Percentiles rank a stretch among this genome's conserved stretches.
phyloP scores from a whole-genome alignment of 352 stramenopile species.

The Pythium apleroticum region DNA sequence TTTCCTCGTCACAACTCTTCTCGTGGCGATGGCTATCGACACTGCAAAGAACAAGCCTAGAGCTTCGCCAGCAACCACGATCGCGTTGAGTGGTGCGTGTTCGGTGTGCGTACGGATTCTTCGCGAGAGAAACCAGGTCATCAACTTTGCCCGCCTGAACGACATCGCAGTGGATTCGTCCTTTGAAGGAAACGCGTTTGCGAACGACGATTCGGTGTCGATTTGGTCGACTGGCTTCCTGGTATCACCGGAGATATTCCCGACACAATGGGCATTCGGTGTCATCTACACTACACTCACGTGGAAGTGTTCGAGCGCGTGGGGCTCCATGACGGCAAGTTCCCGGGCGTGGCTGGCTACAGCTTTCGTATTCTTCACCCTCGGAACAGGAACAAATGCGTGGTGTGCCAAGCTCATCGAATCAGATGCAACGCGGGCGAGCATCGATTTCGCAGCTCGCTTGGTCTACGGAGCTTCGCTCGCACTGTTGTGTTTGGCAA shows the following conservation, averaged over 20 bases:
- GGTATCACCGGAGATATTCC: constrained; percentile 30
- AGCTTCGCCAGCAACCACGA: neutral
- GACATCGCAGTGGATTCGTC: constrained; percentile 44
- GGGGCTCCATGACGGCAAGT: neutral
- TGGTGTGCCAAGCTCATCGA: constrained; percentile 18
- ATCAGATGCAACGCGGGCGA: neutral
- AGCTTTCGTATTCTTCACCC: constrained; percentile 24
- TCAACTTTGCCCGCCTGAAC: constrained; percentile 87
- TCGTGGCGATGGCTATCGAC: constrained; percentile 32
- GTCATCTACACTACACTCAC: constrained; percentile 43
- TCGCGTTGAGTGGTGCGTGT: constrained; percentile 32
- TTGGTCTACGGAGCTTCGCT: constrained; percentile 45
- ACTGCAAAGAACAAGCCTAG: neutral
- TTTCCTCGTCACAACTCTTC: constrained; percentile 61
- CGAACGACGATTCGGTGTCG: constrained; percentile 72
- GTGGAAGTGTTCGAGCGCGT: constrained; percentile 15
- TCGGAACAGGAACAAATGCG: constrained; percentile 31
- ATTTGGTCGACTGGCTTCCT: constrained; percentile 73
- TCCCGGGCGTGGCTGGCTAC: neutral
- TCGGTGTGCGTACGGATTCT: constrained; percentile 59
- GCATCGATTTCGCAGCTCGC: constrained; percentile 31
- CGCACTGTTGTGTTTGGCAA: constrained; percentile 20
- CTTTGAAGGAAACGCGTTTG: constrained; percentile 66
- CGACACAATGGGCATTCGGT: constrained; percentile 28
- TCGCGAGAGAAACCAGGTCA: constrained; percentile 81